phyloP scores from a whole-genome alignment of 495 filamentous ascomycete species.

The Copromyces sp. region DNA sequence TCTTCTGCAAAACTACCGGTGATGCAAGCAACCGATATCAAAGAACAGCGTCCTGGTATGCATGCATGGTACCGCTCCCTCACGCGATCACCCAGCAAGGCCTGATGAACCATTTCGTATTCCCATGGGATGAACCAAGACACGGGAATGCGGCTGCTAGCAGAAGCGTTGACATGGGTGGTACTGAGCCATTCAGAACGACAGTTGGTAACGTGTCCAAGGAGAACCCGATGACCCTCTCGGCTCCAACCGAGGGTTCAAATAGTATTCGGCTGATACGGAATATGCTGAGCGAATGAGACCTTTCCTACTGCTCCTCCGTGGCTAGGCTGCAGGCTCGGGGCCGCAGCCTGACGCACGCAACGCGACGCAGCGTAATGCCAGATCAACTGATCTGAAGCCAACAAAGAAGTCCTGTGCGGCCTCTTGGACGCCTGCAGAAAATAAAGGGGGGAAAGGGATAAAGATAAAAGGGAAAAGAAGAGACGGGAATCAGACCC shows the following conservation, averaged over 20 bases:
- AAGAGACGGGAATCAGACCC: not conserved
- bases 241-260: not conserved
- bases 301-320: not conserved
- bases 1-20: not conserved
- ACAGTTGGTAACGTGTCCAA: not conserved
- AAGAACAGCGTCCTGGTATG: not conserved
- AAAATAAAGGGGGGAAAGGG: not conserved
- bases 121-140: not conserved
- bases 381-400: not conserved
- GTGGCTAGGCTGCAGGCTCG: not conserved
- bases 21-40: not conserved
- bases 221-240: not conserved
- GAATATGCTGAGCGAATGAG: not conserved
- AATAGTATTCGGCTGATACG: not conserved
- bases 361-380: not conserved
- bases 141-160: not conserved
- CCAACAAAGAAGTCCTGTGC: not conserved
- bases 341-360: not conserved
- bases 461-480: not conserved
- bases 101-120: not conserved
- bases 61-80: not conserved
- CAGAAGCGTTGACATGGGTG: not conserved
- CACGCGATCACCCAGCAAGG: not conserved
- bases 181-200: not conserved
- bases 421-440: not conserved